These are phyloP conservation scores for Xenosphaeropsis pyriputrescens DNA, from an alignment of 2,329 filamentous ascomycete species.

Conservation along the genomic window DNA sequence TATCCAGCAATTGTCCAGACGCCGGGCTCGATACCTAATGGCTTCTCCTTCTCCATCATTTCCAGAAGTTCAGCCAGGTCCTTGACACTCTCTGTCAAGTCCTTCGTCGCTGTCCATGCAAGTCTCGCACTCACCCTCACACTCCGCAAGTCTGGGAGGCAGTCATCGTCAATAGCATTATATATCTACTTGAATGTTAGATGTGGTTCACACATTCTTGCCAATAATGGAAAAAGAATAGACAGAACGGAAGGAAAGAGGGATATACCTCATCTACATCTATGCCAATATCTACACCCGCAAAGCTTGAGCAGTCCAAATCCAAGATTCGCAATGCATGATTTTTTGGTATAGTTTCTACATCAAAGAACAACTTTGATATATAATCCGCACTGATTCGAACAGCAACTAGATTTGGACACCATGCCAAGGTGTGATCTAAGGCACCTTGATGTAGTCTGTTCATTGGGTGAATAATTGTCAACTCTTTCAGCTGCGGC, in stretches of 20 bases:
- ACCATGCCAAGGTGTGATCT: conserved; percentile 10
- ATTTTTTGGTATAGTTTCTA: conserved; percentile 1
- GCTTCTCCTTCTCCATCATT: conserved; percentile 12
- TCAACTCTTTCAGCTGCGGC: conserved; percentile 13
- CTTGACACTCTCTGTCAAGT: conserved; percentile 8
- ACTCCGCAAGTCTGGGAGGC: conserved; percentile 13
- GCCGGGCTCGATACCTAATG: conserved; percentile 10
- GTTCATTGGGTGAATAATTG: conserved; percentile 18
- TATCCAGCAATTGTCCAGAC: conserved; percentile 7
- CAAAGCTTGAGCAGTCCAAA: conserved; percentile 15
- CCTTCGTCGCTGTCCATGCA: conserved; percentile 14
- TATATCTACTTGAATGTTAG: conserved; percentile 4
- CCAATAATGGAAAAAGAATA: neutral
- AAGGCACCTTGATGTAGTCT: conserved; percentile 11
- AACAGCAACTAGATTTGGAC: conserved; percentile 12
- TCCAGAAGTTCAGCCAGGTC: conserved; percentile 15
- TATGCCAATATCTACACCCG: conserved; percentile 12
- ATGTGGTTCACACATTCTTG: no score
- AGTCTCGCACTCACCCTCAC: conserved; percentile 16
- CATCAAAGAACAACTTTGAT: conserved; percentile 10
- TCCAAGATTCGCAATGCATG: conserved; percentile 17
- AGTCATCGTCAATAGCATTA: conserved; percentile 12
- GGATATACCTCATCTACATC: conserved; percentile 3
- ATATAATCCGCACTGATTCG: conserved; percentile 19
- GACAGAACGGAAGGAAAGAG: conserved; percentile 1